A percentile compares a stretch with the other conserved stretches of the same genome.
Conservation (phyloP, 2,329 filamentous ascomycete species). For the Fusarium sp. region DNA sequence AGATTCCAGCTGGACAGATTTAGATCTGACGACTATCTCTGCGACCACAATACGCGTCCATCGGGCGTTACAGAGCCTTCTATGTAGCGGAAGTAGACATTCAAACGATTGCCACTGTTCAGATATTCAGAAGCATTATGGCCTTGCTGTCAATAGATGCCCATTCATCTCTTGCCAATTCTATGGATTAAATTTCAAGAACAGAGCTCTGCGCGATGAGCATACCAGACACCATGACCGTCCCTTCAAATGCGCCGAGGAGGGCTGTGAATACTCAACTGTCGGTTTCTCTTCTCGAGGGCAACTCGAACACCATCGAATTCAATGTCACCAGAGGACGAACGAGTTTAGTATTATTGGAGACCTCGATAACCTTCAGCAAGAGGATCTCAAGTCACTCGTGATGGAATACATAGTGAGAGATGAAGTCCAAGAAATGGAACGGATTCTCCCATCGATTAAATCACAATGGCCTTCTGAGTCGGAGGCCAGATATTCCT, state of each 20-base stretch:
- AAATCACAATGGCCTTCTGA: fast-evolving
- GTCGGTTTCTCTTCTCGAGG: background rate
- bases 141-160: background rate
- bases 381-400: background rate
- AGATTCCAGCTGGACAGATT: background rate
- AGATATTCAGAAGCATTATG: background rate
- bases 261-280: background rate
- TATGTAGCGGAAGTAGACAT: background rate
- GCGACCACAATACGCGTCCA: background rate
- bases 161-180: background rate
- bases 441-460: background rate
- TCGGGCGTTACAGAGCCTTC: background rate
- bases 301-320: background rate
- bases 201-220: background rate
- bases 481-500: fast-evolving
- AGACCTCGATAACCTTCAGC: background rate
- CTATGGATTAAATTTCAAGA: fast-evolving
- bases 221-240: background rate
- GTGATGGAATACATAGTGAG: background rate
- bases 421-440: background rate
- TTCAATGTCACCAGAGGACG: background rate
- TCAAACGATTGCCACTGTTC: background rate
- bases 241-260: background rate
- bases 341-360: fast-evolving
- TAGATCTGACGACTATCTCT: background rate